Evolutionary conservation across 2,329 filamentous ascomycete species (phyloP), one percentile per base, ranked within the genome.

Genomic region (Eurotiales sp.): DNA sequence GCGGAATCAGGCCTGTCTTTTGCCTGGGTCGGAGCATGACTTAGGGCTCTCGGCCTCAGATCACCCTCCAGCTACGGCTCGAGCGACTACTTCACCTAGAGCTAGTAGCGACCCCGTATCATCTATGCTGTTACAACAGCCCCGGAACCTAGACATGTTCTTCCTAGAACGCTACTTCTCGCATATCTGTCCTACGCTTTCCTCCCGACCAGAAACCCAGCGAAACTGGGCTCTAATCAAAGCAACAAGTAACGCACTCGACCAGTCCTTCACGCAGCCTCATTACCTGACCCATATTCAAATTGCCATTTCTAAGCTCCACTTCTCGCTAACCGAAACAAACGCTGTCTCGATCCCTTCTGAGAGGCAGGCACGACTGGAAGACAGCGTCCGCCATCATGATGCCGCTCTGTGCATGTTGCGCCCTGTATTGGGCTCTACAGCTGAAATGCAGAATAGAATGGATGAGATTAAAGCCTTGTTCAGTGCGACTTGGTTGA

Each of bases 281-380:
- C 34, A 22, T 51, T 51, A 51, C 21, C 49, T 51, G 8, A 46
- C 49, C 2, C 49, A 51, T 30, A 25, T 51, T 11, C n/a, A 46
- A 5, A 51, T 51, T 12, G 42, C 42, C 8, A 46, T 51, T 17
- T 51, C 49, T 1, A 34, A 44, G 15, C 42, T 51, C 10, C 49
- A 51, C 21, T 30, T 37, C 34, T 51, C 23, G 19, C 21, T 51
- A 5, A 46, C 42, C 1, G 22, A 51, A 12, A 36, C 3, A 37
- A 30, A 46, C 17, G 23, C 29, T 8, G 15, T 2, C 3, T n/a
- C 22, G 3, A 19, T 19, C 15, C 7, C 4, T 5, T 14, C 17
- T n/a, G 25, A 46, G 19, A 40, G 23, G 19, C 25, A 3, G 14
- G 3, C 3, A 14, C 34, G 21, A 15, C 34, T 19, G 7, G 42